Base-by-base conservation (phyloP, 129 eudicot species). In the Centaurea solstitialis region DNA sequence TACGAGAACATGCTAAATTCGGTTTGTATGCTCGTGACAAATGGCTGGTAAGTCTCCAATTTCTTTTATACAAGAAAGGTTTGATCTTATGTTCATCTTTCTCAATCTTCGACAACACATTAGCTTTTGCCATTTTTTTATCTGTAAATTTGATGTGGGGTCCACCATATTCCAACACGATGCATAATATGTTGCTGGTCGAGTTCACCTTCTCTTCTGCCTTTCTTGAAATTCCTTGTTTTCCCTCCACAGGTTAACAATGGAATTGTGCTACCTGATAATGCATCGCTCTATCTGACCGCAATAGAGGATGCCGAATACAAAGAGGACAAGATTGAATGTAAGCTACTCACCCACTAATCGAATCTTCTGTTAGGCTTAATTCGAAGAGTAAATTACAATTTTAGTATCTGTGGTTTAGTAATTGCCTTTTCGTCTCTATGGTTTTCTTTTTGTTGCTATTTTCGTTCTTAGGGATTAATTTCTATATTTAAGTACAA, bases 251-350 rank as follows among this genome's bases (percentile, higher is more conserved):
- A 96, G 99, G 93, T 89, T 75, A 70, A 37, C 39, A 81, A 82
- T 77, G 99, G 99, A 40, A 84, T 89, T 69, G 96, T 96, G 26
- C 85, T 96, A 68, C 99, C 99, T 53, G 99, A 96, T 78, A 96
- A 86, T 41, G 99, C 99, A 53, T 80, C 97, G 47, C 97, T 96
- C 38, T 84, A 85, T 87, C 53, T 96, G 78, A 96, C 99, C 68
- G 99, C 99, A 40, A 96, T 96, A 43, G 99, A 96, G 83, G 99
- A 96, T 87, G 94, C 99, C 0, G 98, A 96, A 50, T 96, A 96
- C 92, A 96, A 96, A 87, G 99, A 96, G 77, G 98, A 95, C 82
- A 95, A 95, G 84, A 95, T 95, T 82, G 98, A 95, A 86, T 95
- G 99, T 95, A 83, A 82, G 90, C 78, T 40, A 22, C 61, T 33